Evolutionary conservation across 1,284 basidiomycete genomes (phyloP).

Genomic region (Cerioporus squamosus): DNA sequence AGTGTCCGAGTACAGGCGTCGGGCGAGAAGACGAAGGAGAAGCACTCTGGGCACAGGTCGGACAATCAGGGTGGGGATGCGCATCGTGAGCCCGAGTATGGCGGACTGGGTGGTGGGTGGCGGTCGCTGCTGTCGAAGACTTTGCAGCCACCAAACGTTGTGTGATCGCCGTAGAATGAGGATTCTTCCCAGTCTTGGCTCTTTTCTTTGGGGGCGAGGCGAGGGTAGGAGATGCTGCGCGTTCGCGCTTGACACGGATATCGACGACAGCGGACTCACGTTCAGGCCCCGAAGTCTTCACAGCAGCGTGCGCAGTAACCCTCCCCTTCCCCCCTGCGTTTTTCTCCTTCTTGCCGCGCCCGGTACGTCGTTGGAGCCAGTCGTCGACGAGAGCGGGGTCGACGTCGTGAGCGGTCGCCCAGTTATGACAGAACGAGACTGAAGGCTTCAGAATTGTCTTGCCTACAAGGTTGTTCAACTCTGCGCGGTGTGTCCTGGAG

Average conservation of each 20-base stretch:
- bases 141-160: not conserved
- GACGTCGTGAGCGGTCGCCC: conserved; percentile 2
- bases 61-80: conserved; percentile 15
- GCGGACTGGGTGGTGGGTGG: not conserved
- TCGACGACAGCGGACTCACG: not conserved
- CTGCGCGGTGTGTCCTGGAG: conserved; percentile 8
- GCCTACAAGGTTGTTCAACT: not conserved
- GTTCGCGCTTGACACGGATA: conserved; percentile 22
- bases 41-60: not conserved
- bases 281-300: not conserved
- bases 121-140: not conserved
- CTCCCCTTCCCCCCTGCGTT: not conserved
- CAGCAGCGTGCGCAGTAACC: not conserved
- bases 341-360: not conserved
- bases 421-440: not conserved
- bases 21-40: not conserved
- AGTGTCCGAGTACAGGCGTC: not conserved
- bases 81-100: conserved; percentile 22
- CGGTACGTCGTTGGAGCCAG: conserved; percentile 8
- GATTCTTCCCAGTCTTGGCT: not conserved
- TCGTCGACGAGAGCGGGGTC: conserved; percentile 9
- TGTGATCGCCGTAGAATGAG: no score
- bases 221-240: conserved; percentile 20
- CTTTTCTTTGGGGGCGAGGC: not conserved
- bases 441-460: not conserved